Evolutionary conservation across 2,329 filamentous ascomycete genomes (phyloP).

Genomic region (Trichoderma cornu-damae): DNA sequence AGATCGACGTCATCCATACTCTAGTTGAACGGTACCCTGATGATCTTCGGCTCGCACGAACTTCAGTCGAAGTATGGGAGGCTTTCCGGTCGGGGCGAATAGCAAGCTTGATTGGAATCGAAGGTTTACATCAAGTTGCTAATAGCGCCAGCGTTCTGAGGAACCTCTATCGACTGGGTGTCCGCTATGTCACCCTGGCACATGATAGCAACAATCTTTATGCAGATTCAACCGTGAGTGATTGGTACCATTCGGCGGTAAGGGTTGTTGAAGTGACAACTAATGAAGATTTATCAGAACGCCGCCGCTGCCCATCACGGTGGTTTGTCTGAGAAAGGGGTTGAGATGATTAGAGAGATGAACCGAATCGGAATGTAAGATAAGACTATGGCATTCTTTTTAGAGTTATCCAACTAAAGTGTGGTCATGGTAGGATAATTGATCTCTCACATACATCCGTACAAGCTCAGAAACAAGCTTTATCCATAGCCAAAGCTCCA

Average conservation of each 20-base stretch:
- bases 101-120: conserved; percentile 69
- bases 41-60: conserved; percentile 58
- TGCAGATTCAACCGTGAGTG: conserved; percentile 16
- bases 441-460: conserved; percentile 63
- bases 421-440: conserved; percentile 47
- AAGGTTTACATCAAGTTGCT: conserved; percentile 83
- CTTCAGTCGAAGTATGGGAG: conserved; percentile 52
- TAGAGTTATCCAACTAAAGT: not conserved
- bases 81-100: conserved; percentile 55
- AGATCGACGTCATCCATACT: conserved; percentile 63
- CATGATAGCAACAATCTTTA: conserved; percentile 51
- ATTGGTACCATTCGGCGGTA: fast-evolving
- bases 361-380: conserved; percentile 21
- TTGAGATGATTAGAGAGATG: conserved; percentile 19
- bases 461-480: conserved; percentile 7
- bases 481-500: conserved; percentile 50
- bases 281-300: not conserved
- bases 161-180: conserved; percentile 66
- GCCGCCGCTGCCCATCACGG: not conserved
- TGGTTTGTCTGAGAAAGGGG: conserved; percentile 17
- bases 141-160: conserved; percentile 70
- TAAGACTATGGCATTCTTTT: not conserved
- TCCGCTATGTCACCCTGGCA: conserved; percentile 75
- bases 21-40: conserved; percentile 56
- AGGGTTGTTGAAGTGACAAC: not conserved